Percentiles rank a stretch among this genome's conserved stretches.
These are phyloP conservation scores for Dioscorea dumetorum DNA, from an alignment of 106 monocot genomes.

Conservation along the genomic window DNA sequence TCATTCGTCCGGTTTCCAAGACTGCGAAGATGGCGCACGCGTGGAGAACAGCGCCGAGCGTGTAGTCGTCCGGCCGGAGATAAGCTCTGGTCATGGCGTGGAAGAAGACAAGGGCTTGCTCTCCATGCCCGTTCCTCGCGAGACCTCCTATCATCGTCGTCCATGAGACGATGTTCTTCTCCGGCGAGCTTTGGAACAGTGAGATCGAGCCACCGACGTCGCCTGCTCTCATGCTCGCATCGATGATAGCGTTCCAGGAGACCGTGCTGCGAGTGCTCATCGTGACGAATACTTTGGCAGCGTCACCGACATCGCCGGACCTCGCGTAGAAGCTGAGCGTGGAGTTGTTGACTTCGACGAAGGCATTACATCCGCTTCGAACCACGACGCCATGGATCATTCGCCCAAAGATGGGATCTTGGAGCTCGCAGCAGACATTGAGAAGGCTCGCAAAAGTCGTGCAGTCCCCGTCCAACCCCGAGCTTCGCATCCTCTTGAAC, in stretches of 20 bases:
- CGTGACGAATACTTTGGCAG: constrained; percentile 34
- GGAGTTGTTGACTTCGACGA: constrained; percentile 46
- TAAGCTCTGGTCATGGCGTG: constrained; percentile 31
- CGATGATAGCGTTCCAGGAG: constrained; percentile 74
- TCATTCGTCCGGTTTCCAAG: constrained; percentile 43
- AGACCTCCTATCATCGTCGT: constrained; percentile 51
- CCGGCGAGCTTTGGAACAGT: constrained; percentile 36
- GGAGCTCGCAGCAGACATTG: constrained; percentile 25
- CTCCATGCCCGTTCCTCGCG: constrained; percentile 30
- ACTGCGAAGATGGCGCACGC: constrained; percentile 41
- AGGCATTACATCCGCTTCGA: constrained; percentile 31
- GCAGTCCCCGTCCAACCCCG: constrained; percentile 28
- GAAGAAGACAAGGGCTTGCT: constrained; percentile 42
- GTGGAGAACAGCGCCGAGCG: constrained; percentile 46
- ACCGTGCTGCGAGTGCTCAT: constrained; percentile 29
- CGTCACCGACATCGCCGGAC: constrained; percentile 14
- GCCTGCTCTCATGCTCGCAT: constrained; percentile 49
- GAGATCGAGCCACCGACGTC: constrained; percentile 28
- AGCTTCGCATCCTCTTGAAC: constrained; percentile 41
- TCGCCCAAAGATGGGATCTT: constrained; percentile 21
- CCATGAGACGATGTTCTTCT: constrained; percentile 54
- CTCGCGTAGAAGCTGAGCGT: constrained; percentile 47
- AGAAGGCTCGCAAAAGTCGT: constrained; percentile 37
- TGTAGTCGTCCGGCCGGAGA: constrained; percentile 40
- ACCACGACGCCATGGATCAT: constrained; percentile 31